phyloP scores from a whole-genome alignment of 1,284 basidiomycete species.

The Inonotus obliquus region DNA sequence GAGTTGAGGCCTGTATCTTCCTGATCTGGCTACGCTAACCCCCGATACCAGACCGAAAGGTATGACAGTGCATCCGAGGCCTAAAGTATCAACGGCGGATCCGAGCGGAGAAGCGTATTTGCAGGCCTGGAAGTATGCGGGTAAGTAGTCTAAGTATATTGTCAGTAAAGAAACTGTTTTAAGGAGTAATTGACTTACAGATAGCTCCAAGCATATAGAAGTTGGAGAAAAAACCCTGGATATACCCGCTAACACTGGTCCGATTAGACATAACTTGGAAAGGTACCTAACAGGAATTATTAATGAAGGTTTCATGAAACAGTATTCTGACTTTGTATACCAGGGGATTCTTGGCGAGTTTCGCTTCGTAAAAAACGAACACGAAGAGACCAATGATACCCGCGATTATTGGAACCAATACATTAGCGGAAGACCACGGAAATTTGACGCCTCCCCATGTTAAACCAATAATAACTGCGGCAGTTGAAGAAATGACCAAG shows the following conservation, averaged over 20 bases:
- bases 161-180: not conserved
- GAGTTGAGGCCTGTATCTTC: constrained; percentile 34
- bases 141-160: constrained; percentile 26
- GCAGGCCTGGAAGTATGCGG: constrained; percentile 45
- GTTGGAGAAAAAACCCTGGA: constrained; percentile 21
- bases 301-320: not conserved
- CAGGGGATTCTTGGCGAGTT: constrained; percentile 23
- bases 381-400: constrained; percentile 23
- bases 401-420: constrained; percentile 25
- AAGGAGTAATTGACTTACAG: constrained; percentile 4
- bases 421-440: constrained; percentile 25
- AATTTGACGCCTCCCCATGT: constrained; percentile 25
- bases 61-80: constrained; percentile 29
- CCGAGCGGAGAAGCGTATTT: constrained; percentile 37
- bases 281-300: too few relatives aligned
- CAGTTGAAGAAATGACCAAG: constrained; percentile 21
- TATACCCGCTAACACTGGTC: constrained; percentile 25
- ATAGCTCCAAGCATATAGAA: constrained; percentile 21
- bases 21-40: constrained; percentile 25
- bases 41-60: constrained; percentile 30
- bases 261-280: too few relatives aligned
- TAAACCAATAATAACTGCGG: constrained; percentile 20
- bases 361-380: constrained; percentile 26
- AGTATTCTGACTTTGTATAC: too few relatives aligned
- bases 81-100: constrained; percentile 38